These are phyloP conservation scores for Linaria vulgaris DNA, from an alignment of 257 asterid genomes.

Conservation along the genomic window DNA sequence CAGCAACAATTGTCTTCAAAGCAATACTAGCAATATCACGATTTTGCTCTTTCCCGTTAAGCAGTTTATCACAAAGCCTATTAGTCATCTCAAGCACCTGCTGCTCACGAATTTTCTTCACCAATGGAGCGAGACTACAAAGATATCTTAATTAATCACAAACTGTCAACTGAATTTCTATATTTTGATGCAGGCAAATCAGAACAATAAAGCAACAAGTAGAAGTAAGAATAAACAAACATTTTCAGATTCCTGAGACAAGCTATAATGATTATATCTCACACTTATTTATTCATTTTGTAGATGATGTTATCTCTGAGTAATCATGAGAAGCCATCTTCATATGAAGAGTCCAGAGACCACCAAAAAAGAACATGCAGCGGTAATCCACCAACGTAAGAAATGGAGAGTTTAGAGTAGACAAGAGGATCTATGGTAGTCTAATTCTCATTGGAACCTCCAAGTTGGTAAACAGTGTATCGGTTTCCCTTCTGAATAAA, in stretches of 20 bases:
- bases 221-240: conserved; percentile 2
- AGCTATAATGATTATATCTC: neutral
- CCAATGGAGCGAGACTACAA: conserved; percentile 79
- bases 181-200: conserved; percentile 17
- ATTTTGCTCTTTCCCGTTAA: conserved; percentile 86
- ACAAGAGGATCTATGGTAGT: neutral
- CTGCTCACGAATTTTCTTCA: conserved; percentile 82
- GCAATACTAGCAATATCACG: conserved; percentile 98
- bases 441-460: neutral
- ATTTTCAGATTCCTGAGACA: too few relatives aligned
- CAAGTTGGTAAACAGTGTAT: conserved; percentile 7
- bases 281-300: neutral
- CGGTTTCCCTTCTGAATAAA: conserved; percentile 1
- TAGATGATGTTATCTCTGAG: neutral
- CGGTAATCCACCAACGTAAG: conserved; percentile 7
- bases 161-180: conserved; percentile 17
- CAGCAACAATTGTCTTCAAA: conserved; percentile 91
- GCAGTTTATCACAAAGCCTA: conserved; percentile 94
- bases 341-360: conserved; percentile 2
- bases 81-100: conserved; percentile 84
- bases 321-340: conserved; percentile 11
- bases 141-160: conserved; percentile 13
- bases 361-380: conserved; percentile 3
- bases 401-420: conserved; percentile 7
- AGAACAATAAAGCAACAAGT: conserved; percentile 21